These are phyloP conservation scores for Nosema granulosis DNA, from an alignment of 371 early-diverging fungal species.

Conservation along the genomic window DNA sequence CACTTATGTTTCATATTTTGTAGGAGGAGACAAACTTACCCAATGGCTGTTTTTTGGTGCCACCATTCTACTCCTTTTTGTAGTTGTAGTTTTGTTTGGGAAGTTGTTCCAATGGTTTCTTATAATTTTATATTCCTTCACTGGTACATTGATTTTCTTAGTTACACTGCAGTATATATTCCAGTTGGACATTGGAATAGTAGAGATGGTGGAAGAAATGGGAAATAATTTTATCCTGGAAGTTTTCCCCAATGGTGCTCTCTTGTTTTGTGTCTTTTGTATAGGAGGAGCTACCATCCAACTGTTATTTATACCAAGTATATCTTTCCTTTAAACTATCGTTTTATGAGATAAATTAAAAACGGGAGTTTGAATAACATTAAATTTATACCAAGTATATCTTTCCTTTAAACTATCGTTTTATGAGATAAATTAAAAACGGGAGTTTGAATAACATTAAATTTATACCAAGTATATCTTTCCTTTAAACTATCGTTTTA, in stretches of 20 bases:
- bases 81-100: background rate
- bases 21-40: background rate
- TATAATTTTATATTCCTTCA: background rate
- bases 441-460: background rate
- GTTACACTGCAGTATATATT: background rate
- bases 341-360: background rate
- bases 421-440: background rate
- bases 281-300: background rate
- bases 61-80: background rate
- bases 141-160: constrained; percentile 1
- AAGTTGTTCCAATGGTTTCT: background rate
- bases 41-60: background rate
- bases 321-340: background rate
- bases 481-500: background rate
- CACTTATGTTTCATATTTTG: background rate
- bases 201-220: background rate
- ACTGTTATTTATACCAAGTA: background rate
- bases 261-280: background rate
- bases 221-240: background rate
- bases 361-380: background rate
- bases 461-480: background rate
- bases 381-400: background rate
- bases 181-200: background rate
- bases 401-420: too few relatives aligned
- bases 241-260: background rate